Percentiles rank a stretch among this genome's conserved stretches.
These are phyloP conservation scores for Carex scoparia DNA, from an alignment of 176 grass and related monocot genomes.

Conservation along the genomic window DNA sequence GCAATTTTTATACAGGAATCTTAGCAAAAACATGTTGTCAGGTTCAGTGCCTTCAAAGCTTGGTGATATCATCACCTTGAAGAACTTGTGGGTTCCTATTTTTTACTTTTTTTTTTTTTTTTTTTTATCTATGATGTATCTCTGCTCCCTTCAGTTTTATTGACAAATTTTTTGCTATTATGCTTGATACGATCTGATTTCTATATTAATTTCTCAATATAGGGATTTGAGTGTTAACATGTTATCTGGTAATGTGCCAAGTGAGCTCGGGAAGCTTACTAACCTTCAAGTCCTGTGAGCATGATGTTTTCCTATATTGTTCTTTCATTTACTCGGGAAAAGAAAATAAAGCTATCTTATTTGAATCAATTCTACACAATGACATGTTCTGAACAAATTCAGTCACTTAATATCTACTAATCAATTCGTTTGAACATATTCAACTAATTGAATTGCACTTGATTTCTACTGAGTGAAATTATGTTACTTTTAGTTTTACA, in stretches of 20 bases:
- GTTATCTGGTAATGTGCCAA: constrained; percentile 11
- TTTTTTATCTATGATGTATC: not conserved
- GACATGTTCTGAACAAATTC: not conserved
- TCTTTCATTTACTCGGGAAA: not conserved
- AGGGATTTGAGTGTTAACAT: constrained; percentile 30
- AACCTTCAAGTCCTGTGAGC: constrained; percentile 16
- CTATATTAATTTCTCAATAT: constrained; percentile 6
- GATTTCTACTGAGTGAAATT: not conserved
- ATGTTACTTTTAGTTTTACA: not conserved
- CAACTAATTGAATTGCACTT: not conserved
- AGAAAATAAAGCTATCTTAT: not conserved
- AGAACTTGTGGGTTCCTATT: constrained; percentile 2
- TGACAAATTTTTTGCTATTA: not conserved
- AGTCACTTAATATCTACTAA: not conserved
- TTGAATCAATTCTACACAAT: not conserved
- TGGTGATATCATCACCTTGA: not conserved
- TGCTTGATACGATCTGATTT: not conserved
- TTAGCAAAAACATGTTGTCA: constrained; percentile 28
- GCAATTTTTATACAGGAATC: not conserved
- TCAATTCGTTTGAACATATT: not conserved
- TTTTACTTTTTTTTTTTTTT: not conserved
- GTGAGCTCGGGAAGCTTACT: not conserved
- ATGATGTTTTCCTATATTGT: not conserved
- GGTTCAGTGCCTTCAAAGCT: constrained; percentile 2
- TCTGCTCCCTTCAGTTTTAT: not conserved